Conservation (phyloP, 805 yeast genomes). For the Jamesozyma rosinii region DNA sequence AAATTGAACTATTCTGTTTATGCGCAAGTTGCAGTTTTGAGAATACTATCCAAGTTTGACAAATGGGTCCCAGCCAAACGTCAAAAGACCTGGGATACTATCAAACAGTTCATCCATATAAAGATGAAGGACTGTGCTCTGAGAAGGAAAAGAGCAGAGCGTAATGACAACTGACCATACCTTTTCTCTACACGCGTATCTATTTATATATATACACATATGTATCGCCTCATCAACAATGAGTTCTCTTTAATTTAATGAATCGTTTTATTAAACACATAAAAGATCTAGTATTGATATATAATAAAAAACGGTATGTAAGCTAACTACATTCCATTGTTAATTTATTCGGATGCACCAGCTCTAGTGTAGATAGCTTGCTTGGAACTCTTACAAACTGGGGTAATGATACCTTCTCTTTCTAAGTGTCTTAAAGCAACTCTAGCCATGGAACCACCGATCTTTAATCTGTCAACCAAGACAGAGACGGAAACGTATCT, state of each 20-base stretch:
- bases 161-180: background rate
- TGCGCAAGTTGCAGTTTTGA: conserved; percentile 30
- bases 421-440: conserved; percentile 94
- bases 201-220: background rate
- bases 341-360: conserved; percentile 46
- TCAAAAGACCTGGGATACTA: conserved; percentile 32
- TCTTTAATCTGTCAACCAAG: conserved; percentile 97
- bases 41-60: conserved; percentile 25
- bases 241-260: no score
- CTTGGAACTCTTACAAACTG: conserved; percentile 89
- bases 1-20: conserved; percentile 47
- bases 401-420: conserved; percentile 88
- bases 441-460: conserved; percentile 98
- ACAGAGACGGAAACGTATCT: conserved; percentile 97
- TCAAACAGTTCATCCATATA: conserved; percentile 35
- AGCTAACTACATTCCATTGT: conserved; percentile 8
- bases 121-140: conserved; percentile 32
- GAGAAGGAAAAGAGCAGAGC: conserved; percentile 4
- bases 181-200: background rate
- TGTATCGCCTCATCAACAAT: no score
- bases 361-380: conserved; percentile 93
- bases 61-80: conserved; percentile 29
- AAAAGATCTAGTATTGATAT: background rate
- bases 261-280: background rate
- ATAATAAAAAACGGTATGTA: conserved; percentile 5